Conservation (phyloP, 2,329 filamentous ascomycete species). For the Raffaelea deltoideospora region DNA sequence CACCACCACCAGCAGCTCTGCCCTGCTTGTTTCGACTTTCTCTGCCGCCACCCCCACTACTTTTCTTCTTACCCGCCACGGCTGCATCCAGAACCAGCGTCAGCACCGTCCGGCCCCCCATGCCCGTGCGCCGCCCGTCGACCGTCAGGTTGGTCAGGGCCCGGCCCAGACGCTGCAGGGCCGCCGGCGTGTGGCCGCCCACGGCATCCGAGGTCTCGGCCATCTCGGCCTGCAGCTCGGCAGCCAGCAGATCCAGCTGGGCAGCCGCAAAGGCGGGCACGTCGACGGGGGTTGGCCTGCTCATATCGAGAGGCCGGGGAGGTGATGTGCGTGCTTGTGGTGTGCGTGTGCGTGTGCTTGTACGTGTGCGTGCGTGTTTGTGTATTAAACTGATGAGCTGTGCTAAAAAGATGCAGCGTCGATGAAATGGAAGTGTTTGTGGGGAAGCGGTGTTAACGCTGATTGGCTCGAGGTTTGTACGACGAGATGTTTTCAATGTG, state of each 20-base stretch:
- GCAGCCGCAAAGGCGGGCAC: slow-evolving; percentile 53
- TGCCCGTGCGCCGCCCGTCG: slow-evolving; percentile 64
- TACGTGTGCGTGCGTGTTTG: no score
- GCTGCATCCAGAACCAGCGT: slow-evolving; percentile 57
- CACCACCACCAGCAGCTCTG: slow-evolving; percentile 4
- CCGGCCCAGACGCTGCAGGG: slow-evolving; percentile 61
- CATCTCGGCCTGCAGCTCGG: slow-evolving; percentile 59
- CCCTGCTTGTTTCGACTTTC: no score
- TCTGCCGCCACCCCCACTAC: not conserved
- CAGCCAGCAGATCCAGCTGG: slow-evolving; percentile 55
- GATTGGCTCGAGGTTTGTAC: no score
- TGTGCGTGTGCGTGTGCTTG: no score
- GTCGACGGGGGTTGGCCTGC: slow-evolving; percentile 29
- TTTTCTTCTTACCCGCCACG: slow-evolving; percentile 19
- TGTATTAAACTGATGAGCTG: no score
- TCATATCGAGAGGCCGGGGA: no score
- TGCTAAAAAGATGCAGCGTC: no score
- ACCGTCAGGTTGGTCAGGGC: slow-evolving; percentile 65
- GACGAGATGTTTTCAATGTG: no score
- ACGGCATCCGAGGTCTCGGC: slow-evolving; percentile 54
- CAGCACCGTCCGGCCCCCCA: slow-evolving; percentile 81
- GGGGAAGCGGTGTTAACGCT: no score
- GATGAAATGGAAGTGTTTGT: no score
- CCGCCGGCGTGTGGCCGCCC: slow-evolving; percentile 48
- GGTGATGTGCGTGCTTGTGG: no score